phyloP scores from a whole-genome alignment of 352 stramenopile genomes.

The Phytopythium helicoides region DNA sequence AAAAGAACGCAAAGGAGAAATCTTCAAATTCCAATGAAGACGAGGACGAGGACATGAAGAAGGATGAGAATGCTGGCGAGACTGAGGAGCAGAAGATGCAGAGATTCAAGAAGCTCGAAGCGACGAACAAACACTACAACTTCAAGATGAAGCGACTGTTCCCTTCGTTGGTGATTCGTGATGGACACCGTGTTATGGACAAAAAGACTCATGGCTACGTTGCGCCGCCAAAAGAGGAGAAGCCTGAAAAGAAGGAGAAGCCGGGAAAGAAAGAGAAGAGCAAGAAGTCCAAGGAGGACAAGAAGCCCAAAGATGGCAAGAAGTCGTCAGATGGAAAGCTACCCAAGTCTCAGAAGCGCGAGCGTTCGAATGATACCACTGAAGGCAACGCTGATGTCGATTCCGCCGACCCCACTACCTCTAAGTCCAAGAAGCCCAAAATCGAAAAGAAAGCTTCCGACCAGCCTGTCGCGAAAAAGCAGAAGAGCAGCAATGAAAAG shows the following conservation, averaged over 20 bases:
- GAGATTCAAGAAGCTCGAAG: constrained; percentile 63
- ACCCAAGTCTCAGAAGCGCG: constrained; percentile 20
- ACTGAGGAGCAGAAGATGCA: constrained; percentile 34
- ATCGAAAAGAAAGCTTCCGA: too few species aligned
- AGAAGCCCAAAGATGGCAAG: constrained; percentile 5
- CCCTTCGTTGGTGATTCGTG: constrained; percentile 72
- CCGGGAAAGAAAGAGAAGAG: too few species aligned
- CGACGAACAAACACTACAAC: constrained; percentile 87
- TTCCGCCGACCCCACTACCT: neutral
- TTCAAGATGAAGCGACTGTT: constrained; percentile 89
- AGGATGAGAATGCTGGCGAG: constrained; percentile 25
- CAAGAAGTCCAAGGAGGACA: constrained; percentile 5
- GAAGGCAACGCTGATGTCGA: neutral
- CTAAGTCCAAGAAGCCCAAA: too few species aligned
- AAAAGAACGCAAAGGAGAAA: constrained; percentile 23
- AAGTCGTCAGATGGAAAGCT: constrained; percentile 19
- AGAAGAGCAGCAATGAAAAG: constrained; percentile 9
- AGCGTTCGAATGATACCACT: constrained; percentile 11
- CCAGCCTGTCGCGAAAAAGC: neutral
- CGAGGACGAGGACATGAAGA: constrained; percentile 15
- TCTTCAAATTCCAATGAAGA: constrained; percentile 12
- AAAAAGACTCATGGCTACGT: constrained; percentile 85
- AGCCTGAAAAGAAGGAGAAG: constrained; percentile 34
- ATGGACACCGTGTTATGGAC: constrained; percentile 70
- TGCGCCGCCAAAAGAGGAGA: constrained; percentile 67